Conservation (phyloP, 352 stramenopile species). For the Phytophthora pseudosyringae region DNA sequence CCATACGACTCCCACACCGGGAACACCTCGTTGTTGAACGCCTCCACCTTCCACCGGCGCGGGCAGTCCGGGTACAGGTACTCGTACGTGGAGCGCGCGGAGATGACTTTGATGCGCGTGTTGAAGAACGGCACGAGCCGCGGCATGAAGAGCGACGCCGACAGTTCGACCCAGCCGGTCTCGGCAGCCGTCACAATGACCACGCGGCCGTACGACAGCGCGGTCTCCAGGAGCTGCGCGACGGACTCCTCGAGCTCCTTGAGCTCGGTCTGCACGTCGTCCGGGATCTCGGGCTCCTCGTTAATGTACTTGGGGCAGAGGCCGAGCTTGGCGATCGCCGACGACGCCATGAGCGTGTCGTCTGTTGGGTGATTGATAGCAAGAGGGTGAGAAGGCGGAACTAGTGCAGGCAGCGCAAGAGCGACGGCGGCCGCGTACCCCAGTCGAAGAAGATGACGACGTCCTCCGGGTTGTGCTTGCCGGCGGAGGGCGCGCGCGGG, state of each 20-base stretch:
- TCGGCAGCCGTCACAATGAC: constrained; percentile 92
- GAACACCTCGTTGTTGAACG: constrained; percentile 89
- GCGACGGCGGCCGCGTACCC: constrained; percentile 48
- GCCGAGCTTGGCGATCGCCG: constrained; percentile 78
- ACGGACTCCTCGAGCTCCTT: constrained; percentile 78
- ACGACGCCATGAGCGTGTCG: constrained; percentile 85
- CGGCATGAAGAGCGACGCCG: constrained; percentile 88
- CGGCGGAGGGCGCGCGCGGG: constrained; percentile 25
- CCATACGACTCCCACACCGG: constrained; percentile 77
- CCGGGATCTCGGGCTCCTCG: constrained; percentile 78
- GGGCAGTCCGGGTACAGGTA: constrained; percentile 87
- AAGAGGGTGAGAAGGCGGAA: constrained; percentile 19
- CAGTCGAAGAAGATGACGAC: constrained; percentile 89
- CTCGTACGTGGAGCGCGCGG: constrained; percentile 91
- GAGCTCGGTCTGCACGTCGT: constrained; percentile 76
- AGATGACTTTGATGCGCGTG: constrained; percentile 88
- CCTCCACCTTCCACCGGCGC: constrained; percentile 89
- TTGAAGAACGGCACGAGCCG: constrained; percentile 78
- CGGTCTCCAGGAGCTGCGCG: constrained; percentile 75
- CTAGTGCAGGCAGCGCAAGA: constrained; percentile 1
- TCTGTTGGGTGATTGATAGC: constrained; percentile 43
- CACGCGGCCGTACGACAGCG: constrained; percentile 76
- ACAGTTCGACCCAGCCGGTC: constrained; percentile 90
- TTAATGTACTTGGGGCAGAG: constrained; percentile 89
- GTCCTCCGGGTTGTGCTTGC: constrained; percentile 57